A percentile compares a stretch with the other conserved stretches of the same genome.
Conservation (phyloP, 2,329 filamentous ascomycete genomes). For the Talaromyces piceae region DNA sequence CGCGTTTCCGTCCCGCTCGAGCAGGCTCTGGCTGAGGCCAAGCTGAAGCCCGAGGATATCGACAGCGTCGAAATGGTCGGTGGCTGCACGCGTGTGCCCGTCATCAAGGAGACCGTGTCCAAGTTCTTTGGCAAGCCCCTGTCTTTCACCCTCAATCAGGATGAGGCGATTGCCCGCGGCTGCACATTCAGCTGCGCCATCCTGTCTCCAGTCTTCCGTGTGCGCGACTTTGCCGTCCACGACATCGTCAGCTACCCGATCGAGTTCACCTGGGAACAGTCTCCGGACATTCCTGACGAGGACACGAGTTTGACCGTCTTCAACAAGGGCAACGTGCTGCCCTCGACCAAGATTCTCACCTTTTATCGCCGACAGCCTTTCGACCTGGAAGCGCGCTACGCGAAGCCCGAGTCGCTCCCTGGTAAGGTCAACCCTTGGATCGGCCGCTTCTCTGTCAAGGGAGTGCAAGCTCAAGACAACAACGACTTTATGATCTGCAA, state of each 20-base stretch:
- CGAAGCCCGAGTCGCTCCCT: slow-evolving; percentile 75
- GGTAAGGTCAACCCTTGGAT: slow-evolving; percentile 93
- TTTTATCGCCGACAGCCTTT: slow-evolving; percentile 99
- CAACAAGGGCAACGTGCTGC: slow-evolving; percentile 93
- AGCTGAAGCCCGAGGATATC: slow-evolving; percentile 84
- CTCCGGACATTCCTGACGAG: slow-evolving; percentile 94
- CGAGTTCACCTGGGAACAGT: slow-evolving; percentile 98
- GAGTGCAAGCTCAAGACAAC: slow-evolving; percentile 84
- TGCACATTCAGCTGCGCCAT: slow-evolving; percentile 98
- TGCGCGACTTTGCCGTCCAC: slow-evolving; percentile 95
- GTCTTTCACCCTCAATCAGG: slow-evolving; percentile 95
- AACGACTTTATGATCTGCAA: slow-evolving; percentile 99
- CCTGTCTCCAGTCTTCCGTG: slow-evolving; percentile 93
- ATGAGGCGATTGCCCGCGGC: slow-evolving; percentile 91
- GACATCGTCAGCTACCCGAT: slow-evolving; percentile 98
- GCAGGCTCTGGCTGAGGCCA: slow-evolving; percentile 88
- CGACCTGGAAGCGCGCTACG: slow-evolving; percentile 90
- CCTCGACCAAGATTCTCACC: slow-evolving; percentile 97
- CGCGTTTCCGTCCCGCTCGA: slow-evolving; percentile 69
- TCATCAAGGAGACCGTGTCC: slow-evolving; percentile 83
- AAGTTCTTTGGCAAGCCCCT: slow-evolving; percentile 86
- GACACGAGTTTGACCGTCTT: slow-evolving; percentile 96
- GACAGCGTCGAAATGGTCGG: slow-evolving; percentile 90
- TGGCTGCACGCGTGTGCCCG: slow-evolving; percentile 86
- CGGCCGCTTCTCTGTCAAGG: slow-evolving; percentile 95